Base-by-base conservation (phyloP, 2,329 filamentous ascomycete genomes). In the Dryadomyces quercus-mongolicae region DNA sequence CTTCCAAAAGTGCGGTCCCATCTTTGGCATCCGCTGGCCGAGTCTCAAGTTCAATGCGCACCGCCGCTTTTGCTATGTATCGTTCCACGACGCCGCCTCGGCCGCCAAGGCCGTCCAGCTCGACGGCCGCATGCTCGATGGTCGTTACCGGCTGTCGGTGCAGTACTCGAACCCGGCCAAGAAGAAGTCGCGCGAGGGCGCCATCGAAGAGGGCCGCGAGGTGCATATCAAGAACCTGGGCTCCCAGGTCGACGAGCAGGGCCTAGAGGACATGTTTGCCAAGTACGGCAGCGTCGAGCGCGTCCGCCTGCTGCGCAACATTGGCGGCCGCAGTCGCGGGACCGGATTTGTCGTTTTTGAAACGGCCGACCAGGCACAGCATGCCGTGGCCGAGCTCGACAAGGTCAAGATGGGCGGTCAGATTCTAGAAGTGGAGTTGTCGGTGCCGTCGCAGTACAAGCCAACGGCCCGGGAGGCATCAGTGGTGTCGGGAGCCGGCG, bases 31-130 rank as follows among this genome's bases (percentile, higher is more conserved):
- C 52, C 85, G 93, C 21, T 93, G 93, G 70, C 93, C 93, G 2
- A 95, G 89, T 55, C 78, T 98, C 52, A 94, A 94, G 66, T 90
- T 79, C 67, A 92, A 96, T 63, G 84, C 85, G 1, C 84, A 88
- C 61, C 87, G 93, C 36, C 85, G 93, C 22, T 98, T 98, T 71
- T 96, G 91, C 72, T 98, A 98, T 67, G 77, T 96, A 7, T 88
- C 94, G n/a, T 96, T 96, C 66, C 77, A 82, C 49, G 81, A 82
- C 36, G 69, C 77, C 2, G 75, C 76, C n/a, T 78, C 80, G 52
- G 88, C 90, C 0, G 75, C 81, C 43, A 81, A 79, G 50, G 91
- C 91, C 1, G 85, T 84, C 0, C 71, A 80, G 56, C 77, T 95
- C 50, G 78, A 96, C 63, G 85, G 85, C 25, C 83, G 77, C 55